phyloP scores from a whole-genome alignment of 768 basidiomycete genomes.

The Leccinum arenicola region DNA sequence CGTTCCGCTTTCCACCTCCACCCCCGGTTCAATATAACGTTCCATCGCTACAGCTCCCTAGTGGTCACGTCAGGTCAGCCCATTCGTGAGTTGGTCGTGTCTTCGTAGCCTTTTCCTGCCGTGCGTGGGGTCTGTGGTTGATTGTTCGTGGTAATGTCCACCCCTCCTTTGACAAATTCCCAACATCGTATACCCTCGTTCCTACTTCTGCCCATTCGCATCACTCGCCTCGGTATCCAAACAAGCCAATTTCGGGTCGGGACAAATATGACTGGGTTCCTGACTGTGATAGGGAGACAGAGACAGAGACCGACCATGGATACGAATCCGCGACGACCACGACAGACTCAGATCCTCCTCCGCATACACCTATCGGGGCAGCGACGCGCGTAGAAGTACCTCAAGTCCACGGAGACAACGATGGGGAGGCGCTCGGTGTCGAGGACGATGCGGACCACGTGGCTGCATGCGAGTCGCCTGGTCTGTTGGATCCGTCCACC shows the following conservation, averaged over 20 bases:
- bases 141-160: too few relatives aligned
- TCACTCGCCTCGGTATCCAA: constrained; percentile 1
- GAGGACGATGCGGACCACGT: background rate
- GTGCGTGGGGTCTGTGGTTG: too few relatives aligned
- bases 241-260: constrained; percentile 2
- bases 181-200: too few relatives aligned
- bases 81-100: too few relatives aligned
- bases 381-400: too few relatives aligned
- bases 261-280: constrained; percentile 5
- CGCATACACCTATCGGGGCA: constrained; percentile 22
- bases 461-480: background rate
- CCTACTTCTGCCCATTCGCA: background rate
- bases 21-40: too few relatives aligned
- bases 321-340: constrained; percentile 30
- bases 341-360: constrained; percentile 27
- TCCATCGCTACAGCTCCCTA: too few relatives aligned
- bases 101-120: too few relatives aligned
- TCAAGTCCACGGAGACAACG: constrained; percentile 16
- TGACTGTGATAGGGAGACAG: constrained; percentile 13
- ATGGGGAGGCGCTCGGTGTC: background rate
- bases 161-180: too few relatives aligned
- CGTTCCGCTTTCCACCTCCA: too few relatives aligned
- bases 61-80: too few relatives aligned
- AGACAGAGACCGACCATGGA: constrained; percentile 4
- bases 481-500: constrained; percentile 13